A percentile compares a stretch with the other conserved stretches of the same genome.
Evolutionary conservation across 108 stramenopile species (phyloP).

Genomic region (Skeletonema menzelii): DNA sequence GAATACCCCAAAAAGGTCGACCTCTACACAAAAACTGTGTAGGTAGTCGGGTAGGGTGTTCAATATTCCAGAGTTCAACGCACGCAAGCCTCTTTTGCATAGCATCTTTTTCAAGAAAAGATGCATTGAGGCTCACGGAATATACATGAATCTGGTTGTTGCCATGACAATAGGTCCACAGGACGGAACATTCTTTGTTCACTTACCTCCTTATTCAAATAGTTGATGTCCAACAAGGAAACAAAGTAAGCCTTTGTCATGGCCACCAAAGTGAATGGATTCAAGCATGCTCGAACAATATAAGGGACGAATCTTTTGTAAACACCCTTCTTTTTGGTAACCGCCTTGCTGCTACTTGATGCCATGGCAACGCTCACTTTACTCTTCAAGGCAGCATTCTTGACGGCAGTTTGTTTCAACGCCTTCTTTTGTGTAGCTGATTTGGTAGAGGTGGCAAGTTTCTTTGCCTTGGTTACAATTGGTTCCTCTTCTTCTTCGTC

Average conservation of each 20-base stretch:
- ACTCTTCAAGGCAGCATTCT: constrained; percentile 39
- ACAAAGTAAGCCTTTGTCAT: constrained; percentile 80
- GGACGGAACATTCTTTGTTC: not conserved
- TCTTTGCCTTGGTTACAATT: constrained; percentile 35
- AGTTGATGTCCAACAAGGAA: constrained; percentile 71
- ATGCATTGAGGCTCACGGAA: constrained; percentile 17
- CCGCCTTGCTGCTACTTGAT: constrained; percentile 23
- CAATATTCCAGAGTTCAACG: constrained; percentile 43
- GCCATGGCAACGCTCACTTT: constrained; percentile 36
- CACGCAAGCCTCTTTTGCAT: constrained; percentile 25
- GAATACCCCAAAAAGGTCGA: constrained; percentile 12
- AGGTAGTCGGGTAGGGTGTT: constrained; percentile 4
- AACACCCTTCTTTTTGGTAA: constrained; percentile 24
- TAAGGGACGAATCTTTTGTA: constrained; percentile 73
- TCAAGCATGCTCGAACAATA: constrained; percentile 76
- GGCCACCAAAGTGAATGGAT: constrained; percentile 68
- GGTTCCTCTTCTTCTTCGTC: constrained; percentile 63
- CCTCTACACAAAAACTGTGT: constrained; percentile 31
- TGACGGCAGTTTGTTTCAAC: constrained; percentile 15
- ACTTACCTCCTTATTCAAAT: constrained; percentile 61
- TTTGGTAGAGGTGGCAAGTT: constrained; percentile 48
- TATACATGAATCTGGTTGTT: constrained; percentile 43
- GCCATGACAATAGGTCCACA: not conserved
- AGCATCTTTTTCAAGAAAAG: not conserved
- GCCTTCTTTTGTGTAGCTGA: constrained; percentile 41